Evolutionary conservation across 1,284 basidiomycete genomes (phyloP).

Genomic region (Cerioporus squamosus): DNA sequence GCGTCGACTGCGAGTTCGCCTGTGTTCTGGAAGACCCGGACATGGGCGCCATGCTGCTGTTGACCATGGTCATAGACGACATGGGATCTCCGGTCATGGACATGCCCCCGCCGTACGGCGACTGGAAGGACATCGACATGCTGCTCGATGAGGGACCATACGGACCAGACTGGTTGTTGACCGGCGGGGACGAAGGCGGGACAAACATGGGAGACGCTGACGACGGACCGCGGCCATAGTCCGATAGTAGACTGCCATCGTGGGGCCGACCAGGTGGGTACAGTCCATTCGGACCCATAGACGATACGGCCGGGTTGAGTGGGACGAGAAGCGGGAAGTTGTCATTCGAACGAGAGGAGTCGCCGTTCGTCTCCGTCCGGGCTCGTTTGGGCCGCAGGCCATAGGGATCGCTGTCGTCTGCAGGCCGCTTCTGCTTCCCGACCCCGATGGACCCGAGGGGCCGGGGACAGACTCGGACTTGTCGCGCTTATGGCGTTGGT

Average conservation of each 20-base stretch:
- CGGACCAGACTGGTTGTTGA: constrained; percentile 41
- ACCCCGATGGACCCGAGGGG: constrained; percentile 25
- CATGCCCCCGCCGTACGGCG: constrained; percentile 58
- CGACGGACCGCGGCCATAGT: constrained; percentile 57
- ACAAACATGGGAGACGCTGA: constrained; percentile 68
- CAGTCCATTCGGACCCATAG: constrained; percentile 38
- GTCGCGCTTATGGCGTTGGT: constrained; percentile 65
- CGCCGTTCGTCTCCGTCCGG: constrained; percentile 48
- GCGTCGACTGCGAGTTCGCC: constrained; percentile 22
- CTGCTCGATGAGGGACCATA: constrained; percentile 38
- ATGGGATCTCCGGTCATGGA: constrained; percentile 60
- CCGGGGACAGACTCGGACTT: constrained; percentile 22
- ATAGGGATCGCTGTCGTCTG: constrained; percentile 52
- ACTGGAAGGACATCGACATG: constrained; percentile 47
- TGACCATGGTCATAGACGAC: constrained; percentile 48
- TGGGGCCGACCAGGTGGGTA: constrained; percentile 39
- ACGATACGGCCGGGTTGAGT: constrained; percentile 46
- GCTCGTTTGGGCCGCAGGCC: constrained; percentile 54
- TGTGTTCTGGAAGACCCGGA: constrained; percentile 30
- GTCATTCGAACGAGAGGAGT: constrained; percentile 41
- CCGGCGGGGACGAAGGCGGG: constrained; percentile 45
- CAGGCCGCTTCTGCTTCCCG: constrained; percentile 40
- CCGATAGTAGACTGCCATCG: constrained; percentile 60
- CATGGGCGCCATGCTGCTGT: constrained; percentile 35
- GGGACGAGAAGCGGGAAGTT: constrained; percentile 61